Percentiles rank a stretch among this genome's conserved stretches.
Evolutionary conservation across 805 yeast species (phyloP).

Genomic region (Blastobotrys attinorum): DNA sequence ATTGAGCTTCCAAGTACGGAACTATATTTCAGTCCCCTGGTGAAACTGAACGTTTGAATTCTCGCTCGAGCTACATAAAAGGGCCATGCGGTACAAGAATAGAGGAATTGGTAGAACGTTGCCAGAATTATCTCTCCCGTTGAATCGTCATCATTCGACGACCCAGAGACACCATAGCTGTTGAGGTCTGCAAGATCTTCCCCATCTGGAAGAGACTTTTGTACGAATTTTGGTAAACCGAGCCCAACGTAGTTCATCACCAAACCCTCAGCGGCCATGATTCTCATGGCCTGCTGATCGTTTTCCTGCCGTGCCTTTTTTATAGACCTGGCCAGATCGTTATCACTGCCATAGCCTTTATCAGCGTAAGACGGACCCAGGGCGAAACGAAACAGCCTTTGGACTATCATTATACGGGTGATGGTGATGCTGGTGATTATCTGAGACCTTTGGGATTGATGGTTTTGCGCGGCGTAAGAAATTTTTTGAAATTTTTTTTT

Average conservation of each 20-base stretch:
- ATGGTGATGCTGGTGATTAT: not conserved
- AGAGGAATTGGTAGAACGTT: not conserved
- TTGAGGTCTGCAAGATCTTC: no score
- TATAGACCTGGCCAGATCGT: slow-evolving; percentile 3
- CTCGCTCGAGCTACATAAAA: not conserved
- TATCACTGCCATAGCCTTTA: not conserved
- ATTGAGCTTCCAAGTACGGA: not conserved
- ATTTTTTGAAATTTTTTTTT: not conserved
- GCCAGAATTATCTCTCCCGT: not conserved
- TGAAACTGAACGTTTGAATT: not conserved
- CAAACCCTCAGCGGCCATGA: slow-evolving; percentile 7
- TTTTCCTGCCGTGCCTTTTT: slow-evolving; percentile 3
- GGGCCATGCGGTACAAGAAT: not conserved
- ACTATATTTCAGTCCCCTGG: not conserved
- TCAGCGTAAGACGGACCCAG: slow-evolving; percentile 20
- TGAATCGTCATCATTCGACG: no score
- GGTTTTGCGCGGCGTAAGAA: not conserved
- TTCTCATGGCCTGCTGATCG: slow-evolving; percentile 2
- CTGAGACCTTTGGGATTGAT: not conserved
- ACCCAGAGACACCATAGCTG: no score
- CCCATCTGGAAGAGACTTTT: no score
- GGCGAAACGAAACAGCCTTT: slow-evolving; percentile 18
- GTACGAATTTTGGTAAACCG: not conserved
- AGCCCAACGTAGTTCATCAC: slow-evolving; percentile 10
- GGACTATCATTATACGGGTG: slow-evolving; percentile 14